Percentiles rank a stretch among this genome's conserved stretches.
Conservation (phyloP, 2,329 filamentous ascomycete species). For the Fusarium pseudonygamai region DNA sequence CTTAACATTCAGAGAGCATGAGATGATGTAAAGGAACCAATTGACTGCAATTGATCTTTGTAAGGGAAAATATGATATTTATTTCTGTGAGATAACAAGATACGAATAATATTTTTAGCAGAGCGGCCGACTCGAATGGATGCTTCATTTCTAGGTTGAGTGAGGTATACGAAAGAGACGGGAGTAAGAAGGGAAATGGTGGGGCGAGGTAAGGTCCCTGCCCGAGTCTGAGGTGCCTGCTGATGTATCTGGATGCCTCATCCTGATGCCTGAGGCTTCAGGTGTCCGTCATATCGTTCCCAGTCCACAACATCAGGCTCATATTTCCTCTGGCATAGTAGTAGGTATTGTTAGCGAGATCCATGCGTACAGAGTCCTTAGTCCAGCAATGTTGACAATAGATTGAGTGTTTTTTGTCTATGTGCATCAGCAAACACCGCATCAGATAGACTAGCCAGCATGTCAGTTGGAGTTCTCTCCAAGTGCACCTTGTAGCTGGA, state of each 20-base stretch:
- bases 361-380: background rate
- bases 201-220: background rate
- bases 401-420: background rate
- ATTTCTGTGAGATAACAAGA: background rate
- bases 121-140: background rate
- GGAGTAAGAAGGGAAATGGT: background rate
- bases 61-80: background rate
- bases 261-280: slow-evolving; percentile 15
- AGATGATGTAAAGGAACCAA: background rate
- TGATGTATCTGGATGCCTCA: slow-evolving; percentile 20
- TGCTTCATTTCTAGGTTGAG: background rate
- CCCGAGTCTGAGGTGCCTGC: too few species aligned
- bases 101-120: background rate
- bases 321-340: background rate
- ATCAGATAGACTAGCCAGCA: background rate
- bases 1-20: background rate
- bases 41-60: background rate
- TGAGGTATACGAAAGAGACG: background rate
- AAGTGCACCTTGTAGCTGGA: background rate
- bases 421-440: background rate
- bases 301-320: background rate
- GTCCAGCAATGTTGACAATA: background rate
- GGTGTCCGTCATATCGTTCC: slow-evolving; percentile 6
- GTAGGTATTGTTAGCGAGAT: background rate
- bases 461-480: too few species aligned